phyloP scores from a whole-genome alignment of 2,329 filamentous ascomycete genomes.

The Calonectria hawksworthii region DNA sequence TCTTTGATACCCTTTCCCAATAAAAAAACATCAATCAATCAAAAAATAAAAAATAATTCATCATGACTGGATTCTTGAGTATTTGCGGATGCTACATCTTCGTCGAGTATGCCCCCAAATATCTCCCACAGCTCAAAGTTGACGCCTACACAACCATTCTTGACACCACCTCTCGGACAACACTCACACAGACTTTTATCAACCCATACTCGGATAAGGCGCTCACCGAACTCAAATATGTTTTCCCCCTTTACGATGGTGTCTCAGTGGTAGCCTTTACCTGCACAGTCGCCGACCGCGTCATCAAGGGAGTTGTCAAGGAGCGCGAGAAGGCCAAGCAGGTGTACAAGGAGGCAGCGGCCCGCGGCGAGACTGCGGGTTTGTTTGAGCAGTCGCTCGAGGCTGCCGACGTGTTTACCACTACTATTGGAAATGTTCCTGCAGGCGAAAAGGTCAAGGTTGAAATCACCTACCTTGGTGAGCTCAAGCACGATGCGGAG shows the following conservation, averaged over 20 bases:
- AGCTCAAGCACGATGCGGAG: constrained; percentile 80
- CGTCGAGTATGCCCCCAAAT: constrained; percentile 46
- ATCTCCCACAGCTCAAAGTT: constrained; percentile 71
- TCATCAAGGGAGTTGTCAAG: constrained; percentile 76
- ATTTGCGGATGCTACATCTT: constrained; percentile 55
- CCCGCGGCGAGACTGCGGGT: constrained; percentile 72
- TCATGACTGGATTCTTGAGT: neutral
- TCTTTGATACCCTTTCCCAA: neutral
- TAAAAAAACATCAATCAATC: neutral
- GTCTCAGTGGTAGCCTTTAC: constrained; percentile 78
- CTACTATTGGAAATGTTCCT: constrained; percentile 77
- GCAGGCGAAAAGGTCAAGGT: constrained; percentile 69
- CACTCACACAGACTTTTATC: constrained; percentile 70
- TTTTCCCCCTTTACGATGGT: constrained; percentile 80
- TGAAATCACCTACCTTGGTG: constrained; percentile 76
- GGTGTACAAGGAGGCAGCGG: constrained; percentile 71
- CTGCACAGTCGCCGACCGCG: constrained; percentile 72
- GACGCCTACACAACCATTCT: constrained; percentile 73
- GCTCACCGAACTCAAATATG: constrained; percentile 69
- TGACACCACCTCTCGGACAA: constrained; percentile 64
- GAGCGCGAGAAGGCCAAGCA: constrained; percentile 73
- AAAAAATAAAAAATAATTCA: neutral
- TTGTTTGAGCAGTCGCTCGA: constrained; percentile 73
- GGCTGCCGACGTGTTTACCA: constrained; percentile 76
- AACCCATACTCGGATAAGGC: constrained; percentile 61